phyloP scores from a whole-genome alignment of 169 alveolate genomes.

The Eimeria brunetti region DNA sequence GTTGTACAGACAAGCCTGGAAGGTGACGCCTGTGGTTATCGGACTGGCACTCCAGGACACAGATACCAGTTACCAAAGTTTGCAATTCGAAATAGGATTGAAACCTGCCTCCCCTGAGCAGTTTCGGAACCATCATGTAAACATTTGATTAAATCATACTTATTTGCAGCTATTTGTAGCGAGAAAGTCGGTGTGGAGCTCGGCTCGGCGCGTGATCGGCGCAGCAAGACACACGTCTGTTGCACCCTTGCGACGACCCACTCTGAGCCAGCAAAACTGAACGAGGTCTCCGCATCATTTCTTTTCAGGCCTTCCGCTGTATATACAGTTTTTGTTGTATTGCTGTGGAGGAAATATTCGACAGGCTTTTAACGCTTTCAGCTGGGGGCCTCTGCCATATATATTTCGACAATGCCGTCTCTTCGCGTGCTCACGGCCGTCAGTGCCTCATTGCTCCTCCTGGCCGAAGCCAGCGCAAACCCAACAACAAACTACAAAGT shows the following conservation, averaged over 20 bases:
- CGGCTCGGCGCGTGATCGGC: no score
- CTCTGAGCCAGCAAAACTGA: neutral
- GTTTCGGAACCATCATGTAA: no score
- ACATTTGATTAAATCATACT: no score
- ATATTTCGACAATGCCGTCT: neutral
- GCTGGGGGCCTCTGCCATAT: neutral
- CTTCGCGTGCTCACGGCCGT: neutral
- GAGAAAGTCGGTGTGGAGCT: no score
- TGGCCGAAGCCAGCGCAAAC: neutral
- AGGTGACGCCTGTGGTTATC: no score
- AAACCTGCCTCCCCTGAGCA: no score
- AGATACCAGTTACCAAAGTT: no score
- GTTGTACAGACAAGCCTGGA: no score
- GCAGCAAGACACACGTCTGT: neutral
- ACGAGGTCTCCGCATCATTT: neutral
- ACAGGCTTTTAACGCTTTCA: neutral
- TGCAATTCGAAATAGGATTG: no score
- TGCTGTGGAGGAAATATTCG: neutral
- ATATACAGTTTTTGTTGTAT: neutral
- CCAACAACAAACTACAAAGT: neutral
- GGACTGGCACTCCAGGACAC: no score
- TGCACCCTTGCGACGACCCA: neutral
- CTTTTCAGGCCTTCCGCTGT: neutral
- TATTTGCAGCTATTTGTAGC: no score
- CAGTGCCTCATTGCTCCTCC: slow-evolving; percentile 4